Evolutionary conservation across 345 rosid genomes (phyloP).

Genomic region (Hibiscus mutabilis): DNA sequence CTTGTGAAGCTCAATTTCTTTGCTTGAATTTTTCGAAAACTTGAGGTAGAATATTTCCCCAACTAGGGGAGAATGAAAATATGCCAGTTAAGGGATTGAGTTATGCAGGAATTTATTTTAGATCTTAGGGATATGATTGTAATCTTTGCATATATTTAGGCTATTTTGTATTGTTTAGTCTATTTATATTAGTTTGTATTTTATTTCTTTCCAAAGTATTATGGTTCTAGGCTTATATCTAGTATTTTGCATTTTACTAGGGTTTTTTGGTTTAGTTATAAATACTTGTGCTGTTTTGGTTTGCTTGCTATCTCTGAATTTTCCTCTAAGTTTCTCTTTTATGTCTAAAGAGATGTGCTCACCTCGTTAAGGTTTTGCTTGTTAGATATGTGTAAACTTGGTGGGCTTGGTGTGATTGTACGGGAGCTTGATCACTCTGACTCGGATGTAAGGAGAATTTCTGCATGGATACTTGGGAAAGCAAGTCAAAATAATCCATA

Average conservation of each 20-base stretch:
- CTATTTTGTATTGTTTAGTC: background rate
- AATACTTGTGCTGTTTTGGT: background rate
- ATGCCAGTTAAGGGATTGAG: background rate
- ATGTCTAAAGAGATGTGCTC: background rate
- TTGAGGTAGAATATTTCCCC: background rate
- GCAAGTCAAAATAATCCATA: conserved; percentile 84
- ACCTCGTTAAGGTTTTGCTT: background rate
- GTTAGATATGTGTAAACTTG: conserved; percentile 76
- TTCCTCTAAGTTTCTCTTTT: background rate
- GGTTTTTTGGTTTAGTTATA: background rate
- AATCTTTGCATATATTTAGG: background rate
- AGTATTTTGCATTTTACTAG: background rate
- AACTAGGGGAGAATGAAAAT: background rate
- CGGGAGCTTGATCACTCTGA: conserved; percentile 63
- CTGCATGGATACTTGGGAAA: conserved; percentile 95
- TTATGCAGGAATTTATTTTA: background rate
- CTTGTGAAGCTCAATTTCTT: background rate
- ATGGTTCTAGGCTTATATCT: background rate
- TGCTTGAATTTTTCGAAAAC: background rate
- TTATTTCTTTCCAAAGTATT: background rate
- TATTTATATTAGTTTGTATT: background rate
- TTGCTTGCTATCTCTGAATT: background rate
- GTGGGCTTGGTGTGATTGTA: conserved; percentile 54
- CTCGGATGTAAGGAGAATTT: conserved; percentile 53
- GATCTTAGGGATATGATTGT: background rate